Percentiles rank a stretch among this genome's conserved stretches.
Evolutionary conservation across 2,329 filamentous ascomycete genomes (phyloP).

Genomic region (Cryphonectria naterciae): DNA sequence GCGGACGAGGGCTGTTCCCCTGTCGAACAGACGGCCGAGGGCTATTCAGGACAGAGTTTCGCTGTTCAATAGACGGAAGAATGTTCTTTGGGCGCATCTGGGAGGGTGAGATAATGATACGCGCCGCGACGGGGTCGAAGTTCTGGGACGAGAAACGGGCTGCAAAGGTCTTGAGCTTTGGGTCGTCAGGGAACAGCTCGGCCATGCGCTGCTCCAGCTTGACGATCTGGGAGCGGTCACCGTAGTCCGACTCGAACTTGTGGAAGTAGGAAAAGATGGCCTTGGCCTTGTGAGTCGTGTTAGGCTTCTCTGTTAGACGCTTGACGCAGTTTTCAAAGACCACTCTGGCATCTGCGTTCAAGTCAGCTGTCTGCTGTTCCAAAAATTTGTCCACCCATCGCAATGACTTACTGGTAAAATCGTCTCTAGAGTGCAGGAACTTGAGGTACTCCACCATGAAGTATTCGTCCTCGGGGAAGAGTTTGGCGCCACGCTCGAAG

Average conservation of each 20-base stretch:
- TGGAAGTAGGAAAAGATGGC: conserved; percentile 91
- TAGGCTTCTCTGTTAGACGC: conserved; percentile 76
- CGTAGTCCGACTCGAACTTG: conserved; percentile 91
- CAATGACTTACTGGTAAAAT: conserved; percentile 78
- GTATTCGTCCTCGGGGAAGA: conserved; percentile 91
- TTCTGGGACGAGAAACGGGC: conserved; percentile 72
- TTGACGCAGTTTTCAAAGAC: conserved; percentile 95
- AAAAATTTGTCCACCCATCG: neutral
- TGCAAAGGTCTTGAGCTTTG: conserved; percentile 74
- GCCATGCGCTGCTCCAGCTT: conserved; percentile 92
- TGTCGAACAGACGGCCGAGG: conserved; percentile 42
- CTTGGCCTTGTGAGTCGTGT: conserved; percentile 75
- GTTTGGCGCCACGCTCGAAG: conserved; percentile 88
- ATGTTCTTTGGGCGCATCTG: conserved; percentile 72
- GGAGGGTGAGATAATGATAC: conserved; percentile 80
- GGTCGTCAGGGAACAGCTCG: conserved; percentile 89
- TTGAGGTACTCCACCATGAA: conserved; percentile 97
- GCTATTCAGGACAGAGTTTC: conserved; percentile 49
- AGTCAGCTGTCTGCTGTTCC: conserved; percentile 9
- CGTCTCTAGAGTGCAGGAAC: conserved; percentile 88
- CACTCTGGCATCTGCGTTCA: conserved; percentile 76
- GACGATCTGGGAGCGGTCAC: conserved; percentile 86
- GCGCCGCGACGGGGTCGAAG: conserved; percentile 83
- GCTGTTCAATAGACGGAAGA: conserved; percentile 59
- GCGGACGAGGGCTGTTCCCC: conserved; percentile 51